Percentiles rank a stretch among this genome's conserved stretches.
Conservation (phyloP, 768 basidiomycete species). For the Tremella yokohamensis region DNA sequence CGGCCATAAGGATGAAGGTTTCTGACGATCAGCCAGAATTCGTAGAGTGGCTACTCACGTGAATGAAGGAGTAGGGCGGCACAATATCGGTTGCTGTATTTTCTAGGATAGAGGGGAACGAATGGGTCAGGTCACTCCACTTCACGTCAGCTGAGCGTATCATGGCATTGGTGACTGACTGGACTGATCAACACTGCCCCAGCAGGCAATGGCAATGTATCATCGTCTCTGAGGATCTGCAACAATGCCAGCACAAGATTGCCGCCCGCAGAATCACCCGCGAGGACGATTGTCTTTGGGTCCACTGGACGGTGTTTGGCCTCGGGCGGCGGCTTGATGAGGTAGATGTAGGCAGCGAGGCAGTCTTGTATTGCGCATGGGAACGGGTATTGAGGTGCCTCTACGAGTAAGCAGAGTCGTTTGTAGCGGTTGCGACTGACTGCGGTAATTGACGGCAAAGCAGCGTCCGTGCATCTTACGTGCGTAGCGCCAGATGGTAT, state of each 20-base stretch:
- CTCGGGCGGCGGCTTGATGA: slow-evolving; percentile 78
- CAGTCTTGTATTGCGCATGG: slow-evolving; percentile 81
- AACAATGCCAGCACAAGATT: slow-evolving; percentile 78
- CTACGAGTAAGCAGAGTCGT: slow-evolving; percentile 10
- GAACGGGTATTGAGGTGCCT: slow-evolving; percentile 92
- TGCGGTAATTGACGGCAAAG: slow-evolving; percentile 59
- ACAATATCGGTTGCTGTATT: slow-evolving; percentile 80
- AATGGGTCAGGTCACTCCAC: slow-evolving; percentile 76
- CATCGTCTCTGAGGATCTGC: slow-evolving; percentile 73
- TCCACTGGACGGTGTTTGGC: slow-evolving; percentile 74
- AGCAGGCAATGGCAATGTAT: slow-evolving; percentile 72
- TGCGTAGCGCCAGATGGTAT: slow-evolving; percentile 70
- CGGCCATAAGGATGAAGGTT: slow-evolving; percentile 52
- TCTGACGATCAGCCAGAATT: slow-evolving; percentile 24
- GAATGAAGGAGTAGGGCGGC: slow-evolving; percentile 53
- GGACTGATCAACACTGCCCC: slow-evolving; percentile 88
- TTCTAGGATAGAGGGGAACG: slow-evolving; percentile 78
- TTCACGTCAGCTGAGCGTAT: slow-evolving; percentile 15
- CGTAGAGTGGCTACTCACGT: slow-evolving; percentile 30
- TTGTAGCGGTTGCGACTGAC: slow-evolving; percentile 49
- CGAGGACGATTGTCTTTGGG: slow-evolving; percentile 75
- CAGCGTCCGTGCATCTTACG: slow-evolving; percentile 90
- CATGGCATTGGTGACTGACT: slow-evolving; percentile 59
- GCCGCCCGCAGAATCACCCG: slow-evolving; percentile 91
- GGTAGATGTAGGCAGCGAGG: slow-evolving; percentile 81